Evolutionary conservation across 140 eudicot genomes (phyloP), one percentile per base, ranked within the genome.

Genomic region (Senecio squalidus): DNA sequence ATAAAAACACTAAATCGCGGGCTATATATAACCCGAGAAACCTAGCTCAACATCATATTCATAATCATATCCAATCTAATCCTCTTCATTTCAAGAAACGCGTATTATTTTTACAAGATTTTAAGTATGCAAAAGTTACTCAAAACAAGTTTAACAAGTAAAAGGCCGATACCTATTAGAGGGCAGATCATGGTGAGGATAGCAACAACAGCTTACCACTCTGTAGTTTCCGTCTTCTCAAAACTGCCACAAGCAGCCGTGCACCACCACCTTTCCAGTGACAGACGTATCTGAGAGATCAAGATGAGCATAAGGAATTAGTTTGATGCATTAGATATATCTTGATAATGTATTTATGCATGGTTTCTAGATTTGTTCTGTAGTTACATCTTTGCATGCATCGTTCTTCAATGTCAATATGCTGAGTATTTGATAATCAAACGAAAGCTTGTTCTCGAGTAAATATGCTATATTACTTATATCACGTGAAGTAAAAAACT

Each of bases 121-220:
- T 38, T 30, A 64, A 54, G 62, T 14, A 76, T 76, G 80, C 63
- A 58, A 43, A 60, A 44, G 33, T 64, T 64, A 41, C 38, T 73
- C 0, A 36, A 31, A 57, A 36, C 68, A 40, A 67, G 82, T 66
- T 60, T 59, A 36, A 63, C 60, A 8, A 72, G 80, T 39, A 67
- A 77, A 72, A 58, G 80, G 38, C 70, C 70, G 24, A 40, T 80
- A 44, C 86, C 86, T 1, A 68, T 52, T 64, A 76, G 86, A 60
- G 86, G 86, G 43, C 83, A 68, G 74, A 69, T 80, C 53, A 80
- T 71, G 66, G 74, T 45, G 61, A 80, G 58, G 71, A 80, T 76
- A 52, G 83, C 79, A 41, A 67, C 83, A 9, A 76, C 62, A 0
- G 79, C 80, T 36, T 52, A 72, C 18, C 76, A 80, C 22, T 72